Percentiles rank a stretch among this genome's conserved stretches.
phyloP scores from a whole-genome alignment of 495 filamentous ascomycete species.

The Geopyxis carbonaria region DNA sequence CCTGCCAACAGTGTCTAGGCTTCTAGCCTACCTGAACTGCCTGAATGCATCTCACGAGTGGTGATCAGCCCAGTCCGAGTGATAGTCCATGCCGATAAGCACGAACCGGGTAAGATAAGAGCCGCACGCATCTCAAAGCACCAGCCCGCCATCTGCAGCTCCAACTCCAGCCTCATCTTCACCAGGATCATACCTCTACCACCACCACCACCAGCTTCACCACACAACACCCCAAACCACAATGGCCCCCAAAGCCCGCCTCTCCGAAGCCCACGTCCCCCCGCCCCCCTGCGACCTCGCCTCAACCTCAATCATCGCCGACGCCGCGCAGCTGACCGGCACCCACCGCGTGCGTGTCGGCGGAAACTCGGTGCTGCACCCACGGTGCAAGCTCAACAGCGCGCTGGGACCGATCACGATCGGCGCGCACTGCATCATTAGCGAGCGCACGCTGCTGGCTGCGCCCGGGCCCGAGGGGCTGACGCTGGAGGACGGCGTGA shows the following conservation, averaged over 20 bases:
- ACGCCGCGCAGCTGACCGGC: conserved; percentile 56
- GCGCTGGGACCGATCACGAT: conserved; percentile 52
- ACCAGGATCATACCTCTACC: no score
- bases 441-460: conserved; percentile 51
- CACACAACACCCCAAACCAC: no score
- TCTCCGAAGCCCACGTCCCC: conserved; percentile 30
- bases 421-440: conserved; percentile 55
- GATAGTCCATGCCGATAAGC: no score
- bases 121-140: no score
- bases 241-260: conserved; percentile 24
- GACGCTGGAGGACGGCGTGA: conserved; percentile 38
- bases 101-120: no score
- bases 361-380: conserved; percentile 62
- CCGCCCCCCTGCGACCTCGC: conserved; percentile 56
- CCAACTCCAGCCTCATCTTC: no score
- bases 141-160: no score
- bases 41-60: no score
- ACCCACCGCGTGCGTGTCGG: conserved; percentile 54
- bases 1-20: no score
- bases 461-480: conserved; percentile 27
- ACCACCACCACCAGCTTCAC: no score
- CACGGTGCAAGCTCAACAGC: conserved; percentile 53
- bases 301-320: conserved; percentile 52
- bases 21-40: no score
- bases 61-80: no score